phyloP scores from a whole-genome alignment of 192 early-diverging fungal genomes.

The Backusella psychrophila region DNA sequence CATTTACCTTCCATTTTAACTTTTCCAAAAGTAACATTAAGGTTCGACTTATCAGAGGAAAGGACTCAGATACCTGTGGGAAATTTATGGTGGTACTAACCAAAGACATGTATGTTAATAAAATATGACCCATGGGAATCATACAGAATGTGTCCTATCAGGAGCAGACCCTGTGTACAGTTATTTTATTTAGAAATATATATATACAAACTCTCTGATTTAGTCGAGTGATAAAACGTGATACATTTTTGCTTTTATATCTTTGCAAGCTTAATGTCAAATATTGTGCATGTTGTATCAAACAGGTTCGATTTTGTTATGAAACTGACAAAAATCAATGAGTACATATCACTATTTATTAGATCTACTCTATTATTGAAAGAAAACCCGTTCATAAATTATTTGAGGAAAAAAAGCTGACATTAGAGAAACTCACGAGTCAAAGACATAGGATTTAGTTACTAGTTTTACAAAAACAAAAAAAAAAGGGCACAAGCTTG shows the following conservation, averaged over 20 bases:
- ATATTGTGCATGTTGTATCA: background rate
- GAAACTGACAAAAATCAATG: background rate
- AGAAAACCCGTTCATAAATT: background rate
- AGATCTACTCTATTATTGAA: background rate
- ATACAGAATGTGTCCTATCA: background rate
- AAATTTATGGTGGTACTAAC: background rate
- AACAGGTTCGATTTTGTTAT: background rate
- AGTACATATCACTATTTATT: background rate
- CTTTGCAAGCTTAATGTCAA: background rate
- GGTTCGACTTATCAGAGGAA: background rate
- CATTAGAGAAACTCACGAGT: background rate
- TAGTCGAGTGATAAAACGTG: background rate
- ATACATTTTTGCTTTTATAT: background rate
- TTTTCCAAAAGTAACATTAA: background rate
- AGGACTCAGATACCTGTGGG: background rate
- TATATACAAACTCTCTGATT: background rate
- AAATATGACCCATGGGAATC: background rate
- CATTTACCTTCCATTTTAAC: background rate
- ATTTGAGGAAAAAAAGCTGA: background rate
- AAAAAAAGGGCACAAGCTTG: background rate
- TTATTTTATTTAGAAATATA: background rate
- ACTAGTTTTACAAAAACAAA: background rate
- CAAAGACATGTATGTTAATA: background rate
- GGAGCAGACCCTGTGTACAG: background rate
- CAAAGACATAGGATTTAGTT: background rate